Evolutionary conservation across 345 rosid genomes (phyloP).

Genomic region (Turnera subulata): DNA sequence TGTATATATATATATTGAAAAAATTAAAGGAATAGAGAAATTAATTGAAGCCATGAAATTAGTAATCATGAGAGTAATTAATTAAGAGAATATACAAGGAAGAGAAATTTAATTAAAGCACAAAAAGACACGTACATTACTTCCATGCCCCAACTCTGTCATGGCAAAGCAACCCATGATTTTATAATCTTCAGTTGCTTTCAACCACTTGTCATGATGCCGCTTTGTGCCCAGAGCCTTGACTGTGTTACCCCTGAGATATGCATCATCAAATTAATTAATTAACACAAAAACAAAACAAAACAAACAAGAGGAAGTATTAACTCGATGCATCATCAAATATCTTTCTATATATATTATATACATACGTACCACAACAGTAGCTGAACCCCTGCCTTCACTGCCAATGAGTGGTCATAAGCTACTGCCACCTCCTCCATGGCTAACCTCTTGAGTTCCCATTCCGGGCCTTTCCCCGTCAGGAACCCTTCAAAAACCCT

Average conservation of each 20-base stretch:
- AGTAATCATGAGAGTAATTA: no score
- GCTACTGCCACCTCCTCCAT: constrained; percentile 46
- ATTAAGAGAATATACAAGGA: neutral
- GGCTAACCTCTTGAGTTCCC: constrained; percentile 60
- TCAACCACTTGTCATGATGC: constrained; percentile 90
- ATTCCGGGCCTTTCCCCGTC: constrained; percentile 49
- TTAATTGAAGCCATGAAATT: neutral
- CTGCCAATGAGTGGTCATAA: constrained; percentile 67
- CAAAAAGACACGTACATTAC: constrained; percentile 58
- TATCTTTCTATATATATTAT: no score
- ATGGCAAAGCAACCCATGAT: no score
- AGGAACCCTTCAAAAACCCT: constrained; percentile 77
- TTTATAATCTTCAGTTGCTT: constrained; percentile 56
- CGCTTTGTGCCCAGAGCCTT: constrained; percentile 76
- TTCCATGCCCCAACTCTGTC: constrained; percentile 98
- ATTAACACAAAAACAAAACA: neutral
- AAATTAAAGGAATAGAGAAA: no score
- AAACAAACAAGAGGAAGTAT: no score
- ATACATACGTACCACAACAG: constrained; percentile 62
- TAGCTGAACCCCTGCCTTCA: constrained; percentile 94
- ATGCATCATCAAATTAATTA: no score
- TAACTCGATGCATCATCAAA: no score
- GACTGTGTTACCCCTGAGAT: constrained; percentile 77
- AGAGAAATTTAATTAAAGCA: neutral
- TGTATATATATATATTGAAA: no score